Evolutionary conservation across 345 rosid species (phyloP).

Genomic region (Hibiscus trionum): DNA sequence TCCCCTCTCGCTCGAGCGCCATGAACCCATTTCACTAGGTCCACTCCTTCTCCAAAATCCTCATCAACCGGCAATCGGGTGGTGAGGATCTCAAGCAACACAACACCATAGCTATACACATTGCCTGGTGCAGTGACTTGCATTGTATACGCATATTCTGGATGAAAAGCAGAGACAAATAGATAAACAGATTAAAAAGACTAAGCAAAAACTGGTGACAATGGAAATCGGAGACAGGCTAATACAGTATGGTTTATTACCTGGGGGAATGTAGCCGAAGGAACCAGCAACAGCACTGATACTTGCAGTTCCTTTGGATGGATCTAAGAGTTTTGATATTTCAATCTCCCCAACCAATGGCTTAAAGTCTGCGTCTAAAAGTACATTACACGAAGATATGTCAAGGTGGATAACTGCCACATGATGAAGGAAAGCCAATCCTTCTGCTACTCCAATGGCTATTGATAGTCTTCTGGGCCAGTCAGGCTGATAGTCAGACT

Average conservation of each 20-base stretch:
- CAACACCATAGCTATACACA: conserved; percentile 91
- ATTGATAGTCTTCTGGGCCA: conserved; percentile 84
- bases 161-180: too few relatives aligned
- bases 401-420: conserved; percentile 88
- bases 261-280: conserved; percentile 92
- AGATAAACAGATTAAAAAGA: too few relatives aligned
- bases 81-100: conserved; percentile 80
- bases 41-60: conserved; percentile 75
- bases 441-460: conserved; percentile 89
- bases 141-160: conserved; percentile 91
- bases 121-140: conserved; percentile 94
- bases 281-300: conserved; percentile 95
- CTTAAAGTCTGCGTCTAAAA: conserved; percentile 64
- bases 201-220: too few relatives aligned
- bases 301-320: conserved; percentile 72
- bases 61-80: conserved; percentile 76
- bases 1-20: conserved; percentile 67
- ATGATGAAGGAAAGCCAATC: conserved; percentile 83
- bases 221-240: too few relatives aligned
- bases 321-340: conserved; percentile 78
- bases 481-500: conserved; percentile 61
- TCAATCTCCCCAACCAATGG: conserved; percentile 85
- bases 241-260: conserved; percentile 26
- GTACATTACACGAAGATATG: conserved; percentile 73
- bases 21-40: conserved; percentile 94